A percentile compares a stretch with the other conserved stretches of the same genome.
Conservation (phyloP, 208 protist species). For the Leishmania aethiopica region DNA sequence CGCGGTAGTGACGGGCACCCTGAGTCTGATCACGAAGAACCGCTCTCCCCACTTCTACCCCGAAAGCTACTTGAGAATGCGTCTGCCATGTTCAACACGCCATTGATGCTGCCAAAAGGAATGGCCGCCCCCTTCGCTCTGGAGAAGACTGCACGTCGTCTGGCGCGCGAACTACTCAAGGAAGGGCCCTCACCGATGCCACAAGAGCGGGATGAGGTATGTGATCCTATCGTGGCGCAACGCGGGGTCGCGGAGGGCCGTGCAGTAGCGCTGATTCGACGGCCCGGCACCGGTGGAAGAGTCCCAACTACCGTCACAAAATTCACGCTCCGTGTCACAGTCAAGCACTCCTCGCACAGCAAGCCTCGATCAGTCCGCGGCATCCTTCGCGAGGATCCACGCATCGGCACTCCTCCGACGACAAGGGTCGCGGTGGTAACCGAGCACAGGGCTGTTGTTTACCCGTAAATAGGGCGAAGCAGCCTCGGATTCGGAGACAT, state of each 20-base stretch:
- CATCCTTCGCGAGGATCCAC: background rate
- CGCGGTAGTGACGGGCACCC: background rate
- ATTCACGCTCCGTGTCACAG: background rate
- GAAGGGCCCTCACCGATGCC: background rate
- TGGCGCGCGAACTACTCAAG: no score
- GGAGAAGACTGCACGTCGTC: background rate
- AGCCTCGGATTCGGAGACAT: background rate
- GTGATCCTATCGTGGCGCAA: background rate
- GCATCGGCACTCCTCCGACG: background rate
- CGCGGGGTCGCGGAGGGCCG: background rate
- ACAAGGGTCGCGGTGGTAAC: background rate
- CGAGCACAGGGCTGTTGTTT: background rate
- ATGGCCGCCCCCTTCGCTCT: no score
- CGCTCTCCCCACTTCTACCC: background rate
- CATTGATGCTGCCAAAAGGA: background rate
- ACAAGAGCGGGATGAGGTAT: background rate
- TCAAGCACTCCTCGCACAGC: background rate
- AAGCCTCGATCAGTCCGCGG: background rate
- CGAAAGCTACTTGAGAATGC: background rate
- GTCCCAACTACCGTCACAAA: background rate
- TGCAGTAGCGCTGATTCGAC: background rate
- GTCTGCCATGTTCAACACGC: background rate
- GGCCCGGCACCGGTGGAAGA: background rate
- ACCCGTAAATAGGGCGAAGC: background rate
- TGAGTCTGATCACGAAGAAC: background rate